phyloP scores from a whole-genome alignment of 2,329 filamentous ascomycete species.

The Trichoderma koningiopsis region DNA sequence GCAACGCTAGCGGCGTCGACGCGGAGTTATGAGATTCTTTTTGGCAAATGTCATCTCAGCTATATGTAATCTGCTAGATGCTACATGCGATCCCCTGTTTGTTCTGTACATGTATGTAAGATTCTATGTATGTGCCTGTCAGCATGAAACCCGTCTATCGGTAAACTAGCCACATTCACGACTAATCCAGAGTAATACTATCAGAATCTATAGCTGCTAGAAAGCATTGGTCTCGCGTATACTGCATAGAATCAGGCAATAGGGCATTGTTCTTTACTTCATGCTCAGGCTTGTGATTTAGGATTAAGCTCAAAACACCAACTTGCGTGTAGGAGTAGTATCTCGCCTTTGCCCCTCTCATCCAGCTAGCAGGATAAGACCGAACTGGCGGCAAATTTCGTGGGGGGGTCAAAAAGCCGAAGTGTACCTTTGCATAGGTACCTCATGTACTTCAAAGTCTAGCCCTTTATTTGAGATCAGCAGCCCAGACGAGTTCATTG shows the following conservation, averaged over 20 bases:
- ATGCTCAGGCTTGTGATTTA: neutral
- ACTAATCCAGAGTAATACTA: neutral
- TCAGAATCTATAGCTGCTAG: neutral
- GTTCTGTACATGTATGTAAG: neutral
- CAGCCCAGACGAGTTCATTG: neutral
- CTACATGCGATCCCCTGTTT: neutral
- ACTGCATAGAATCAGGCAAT: neutral
- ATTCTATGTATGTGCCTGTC: neutral
- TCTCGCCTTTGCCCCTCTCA: neutral
- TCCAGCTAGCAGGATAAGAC: constrained; percentile 10
- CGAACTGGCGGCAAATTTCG: constrained; percentile 18
- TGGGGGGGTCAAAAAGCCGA: neutral
- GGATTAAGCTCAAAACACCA: neutral
- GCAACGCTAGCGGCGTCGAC: neutral
- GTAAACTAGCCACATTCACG: neutral
- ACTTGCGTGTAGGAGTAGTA: neutral
- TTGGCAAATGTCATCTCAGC: neutral
- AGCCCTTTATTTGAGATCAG: neutral
- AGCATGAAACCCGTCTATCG: neutral
- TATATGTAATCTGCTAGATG: neutral
- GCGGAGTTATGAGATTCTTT: neutral
- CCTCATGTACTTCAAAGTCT: neutral
- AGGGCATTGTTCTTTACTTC: neutral
- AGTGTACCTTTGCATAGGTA: neutral
- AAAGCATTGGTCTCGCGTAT: neutral